These are phyloP conservation scores for Fusarium mundagurra DNA, from an alignment of 2,329 filamentous ascomycete species.

Conservation along the genomic window DNA sequence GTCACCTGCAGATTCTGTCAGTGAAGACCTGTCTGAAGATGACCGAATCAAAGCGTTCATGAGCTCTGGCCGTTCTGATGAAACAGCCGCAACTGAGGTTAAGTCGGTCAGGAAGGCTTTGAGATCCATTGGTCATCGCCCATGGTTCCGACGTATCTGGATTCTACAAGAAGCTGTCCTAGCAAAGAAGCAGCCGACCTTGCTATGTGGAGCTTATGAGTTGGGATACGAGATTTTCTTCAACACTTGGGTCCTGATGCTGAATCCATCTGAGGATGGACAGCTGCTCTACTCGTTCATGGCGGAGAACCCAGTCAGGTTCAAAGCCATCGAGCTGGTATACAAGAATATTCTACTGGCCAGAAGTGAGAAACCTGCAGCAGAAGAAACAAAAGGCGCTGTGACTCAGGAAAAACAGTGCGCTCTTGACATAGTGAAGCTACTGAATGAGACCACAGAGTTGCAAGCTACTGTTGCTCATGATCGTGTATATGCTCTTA, in stretches of 20 bases:
- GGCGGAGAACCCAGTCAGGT: background rate
- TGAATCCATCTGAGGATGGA: background rate
- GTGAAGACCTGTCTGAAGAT: fast-evolving
- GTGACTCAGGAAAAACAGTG: background rate
- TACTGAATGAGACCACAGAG: conserved; percentile 5
- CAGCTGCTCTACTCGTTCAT: conserved; percentile 9
- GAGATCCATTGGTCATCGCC: background rate
- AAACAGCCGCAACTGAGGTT: fast-evolving
- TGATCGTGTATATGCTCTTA: conserved; percentile 9
- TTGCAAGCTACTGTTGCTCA: conserved; percentile 21
- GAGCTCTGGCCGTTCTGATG: fast-evolving
- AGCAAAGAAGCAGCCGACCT: background rate
- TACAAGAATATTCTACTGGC: background rate
- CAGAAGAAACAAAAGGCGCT: fast-evolving
- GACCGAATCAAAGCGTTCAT: background rate
- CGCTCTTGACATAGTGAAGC: background rate
- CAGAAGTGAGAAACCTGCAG: background rate
- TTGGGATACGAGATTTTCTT: conserved; percentile 14
- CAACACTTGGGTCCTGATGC: conserved; percentile 6
- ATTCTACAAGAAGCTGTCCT: conserved; percentile 23
- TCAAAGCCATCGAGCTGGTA: background rate
- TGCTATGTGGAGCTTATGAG: background rate
- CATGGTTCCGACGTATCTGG: conserved; percentile 26
- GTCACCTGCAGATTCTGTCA: fast-evolving
- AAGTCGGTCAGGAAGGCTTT: background rate